Base-by-base conservation (phyloP, 768 basidiomycete genomes). In the Lanmaoa rubissima region DNA sequence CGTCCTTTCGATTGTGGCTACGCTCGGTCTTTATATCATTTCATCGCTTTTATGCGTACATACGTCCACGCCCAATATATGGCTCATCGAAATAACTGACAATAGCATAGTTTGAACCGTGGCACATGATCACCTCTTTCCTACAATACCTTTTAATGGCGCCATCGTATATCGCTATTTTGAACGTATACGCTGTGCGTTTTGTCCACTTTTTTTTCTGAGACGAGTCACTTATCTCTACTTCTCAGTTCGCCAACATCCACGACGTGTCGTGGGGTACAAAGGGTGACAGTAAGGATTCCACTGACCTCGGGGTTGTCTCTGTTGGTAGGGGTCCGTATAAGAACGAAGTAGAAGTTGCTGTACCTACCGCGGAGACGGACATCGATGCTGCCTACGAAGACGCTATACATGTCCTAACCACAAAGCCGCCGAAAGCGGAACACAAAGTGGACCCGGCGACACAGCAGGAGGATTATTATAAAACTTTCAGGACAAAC, bases 41-140 rank as follows among this genome's bases (percentile, higher is more conserved):
- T 81, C 95, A 0, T 91, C 88, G 5, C 62, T 98, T 10, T 80
- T 95, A 47, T 94, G 93, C 74, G 91, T 94, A 24, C 21, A 24
- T 24, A 67, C 66, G 94, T 82, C 10, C 34, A 58, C n/a, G 35
- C 39, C 34, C 14, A 3, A 26, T 24, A 7, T 7, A 1, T 31
- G 16, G 7, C 7, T 36, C 32, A 5, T 31, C 47, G 8, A 21
- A 48, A 24, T 44, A 32, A 58, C 42, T 44, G 36, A 47, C 44
- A 11, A 38, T 32, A n/a, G 14, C 51, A 51, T 68, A 96, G 86
- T 86, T 97, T 63, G 94, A 98, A 63, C 96, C 96, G 3, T 97
- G 94, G 93, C 97, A 99, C 70, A 91, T 99, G 93, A 79, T 99
- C 65, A 98, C 97, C 0, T 92, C 90, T 6, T 95, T 98, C 74